These are phyloP conservation scores for Zoysia japonica DNA, from an alignment of 176 grass and related monocot species.

Conservation along the genomic window DNA sequence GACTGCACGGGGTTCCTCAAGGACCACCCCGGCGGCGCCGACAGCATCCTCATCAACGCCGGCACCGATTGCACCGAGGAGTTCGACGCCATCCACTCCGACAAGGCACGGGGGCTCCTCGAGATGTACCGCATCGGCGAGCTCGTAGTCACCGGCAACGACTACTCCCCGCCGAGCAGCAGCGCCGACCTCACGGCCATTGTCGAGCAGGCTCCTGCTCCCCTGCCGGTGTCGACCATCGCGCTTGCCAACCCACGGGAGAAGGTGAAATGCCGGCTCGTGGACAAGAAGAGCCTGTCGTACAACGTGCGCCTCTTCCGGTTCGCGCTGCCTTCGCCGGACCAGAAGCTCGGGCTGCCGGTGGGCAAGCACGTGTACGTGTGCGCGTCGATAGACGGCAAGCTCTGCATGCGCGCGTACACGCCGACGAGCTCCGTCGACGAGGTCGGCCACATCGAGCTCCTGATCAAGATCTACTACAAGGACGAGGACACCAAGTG, in stretches of 20 bases:
- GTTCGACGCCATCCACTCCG: slow-evolving; percentile 95
- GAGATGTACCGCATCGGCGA: slow-evolving; percentile 81
- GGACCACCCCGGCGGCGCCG: slow-evolving; percentile 84
- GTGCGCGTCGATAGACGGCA: slow-evolving; percentile 68
- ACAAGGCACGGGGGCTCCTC: slow-evolving; percentile 76
- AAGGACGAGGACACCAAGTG: slow-evolving; percentile 82
- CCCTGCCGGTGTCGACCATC: slow-evolving; percentile 2
- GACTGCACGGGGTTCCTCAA: slow-evolving; percentile 87
- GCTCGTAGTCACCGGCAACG: slow-evolving; percentile 68
- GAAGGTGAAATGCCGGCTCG: slow-evolving; percentile 64
- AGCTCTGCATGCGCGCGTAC: slow-evolving; percentile 87
- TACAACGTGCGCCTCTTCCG: slow-evolving; percentile 78
- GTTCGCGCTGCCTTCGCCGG: slow-evolving; percentile 63
- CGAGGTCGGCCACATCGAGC: slow-evolving; percentile 73
- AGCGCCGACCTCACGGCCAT: slow-evolving; percentile 63
- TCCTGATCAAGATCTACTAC: slow-evolving; percentile 91
- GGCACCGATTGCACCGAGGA: slow-evolving; percentile 95
- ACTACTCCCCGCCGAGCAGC: slow-evolving; percentile 62
- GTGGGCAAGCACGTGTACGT: slow-evolving; percentile 92
- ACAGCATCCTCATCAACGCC: slow-evolving; percentile 97
- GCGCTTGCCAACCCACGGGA: slow-evolving; percentile 73
- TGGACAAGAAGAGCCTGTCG: slow-evolving; percentile 66
- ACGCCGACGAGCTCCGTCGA: slow-evolving; percentile 78
- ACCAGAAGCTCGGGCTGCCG: slow-evolving; percentile 71
- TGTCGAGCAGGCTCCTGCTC: slow-evolving; percentile 40